These are phyloP conservation scores for Leishmania braziliensis DNA, from an alignment of 208 protist species.

Conservation along the genomic window DNA sequence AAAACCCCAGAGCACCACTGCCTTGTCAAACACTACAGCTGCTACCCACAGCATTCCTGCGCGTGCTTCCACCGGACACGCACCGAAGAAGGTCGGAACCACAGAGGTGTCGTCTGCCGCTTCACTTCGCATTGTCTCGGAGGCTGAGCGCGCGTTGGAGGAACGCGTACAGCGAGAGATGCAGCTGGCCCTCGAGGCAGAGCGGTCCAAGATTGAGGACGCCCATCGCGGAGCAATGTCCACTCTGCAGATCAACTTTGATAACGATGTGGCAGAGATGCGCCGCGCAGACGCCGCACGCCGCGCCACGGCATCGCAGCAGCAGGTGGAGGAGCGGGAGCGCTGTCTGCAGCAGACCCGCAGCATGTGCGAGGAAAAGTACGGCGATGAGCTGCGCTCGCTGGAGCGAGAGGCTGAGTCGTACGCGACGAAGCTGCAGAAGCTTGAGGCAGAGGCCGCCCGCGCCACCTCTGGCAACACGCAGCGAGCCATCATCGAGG, in stretches of 20 bases:
- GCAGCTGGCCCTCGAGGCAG: slow-evolving; percentile 40
- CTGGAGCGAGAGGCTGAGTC: slow-evolving; percentile 40
- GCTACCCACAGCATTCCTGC: neutral
- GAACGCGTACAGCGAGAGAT: slow-evolving; percentile 65
- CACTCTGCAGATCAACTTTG: slow-evolving; percentile 43
- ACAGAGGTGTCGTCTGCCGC: neutral
- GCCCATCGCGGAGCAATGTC: slow-evolving; percentile 40
- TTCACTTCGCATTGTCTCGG: slow-evolving; percentile 59
- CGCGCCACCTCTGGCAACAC: slow-evolving; percentile 32
- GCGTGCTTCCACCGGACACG: too few relatives aligned
- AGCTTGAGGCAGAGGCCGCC: slow-evolving; percentile 33
- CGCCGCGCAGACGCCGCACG: slow-evolving; percentile 34
- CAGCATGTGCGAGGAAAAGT: slow-evolving; percentile 39
- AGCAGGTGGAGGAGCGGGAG: slow-evolving; percentile 23
- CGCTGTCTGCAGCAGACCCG: slow-evolving; percentile 34
- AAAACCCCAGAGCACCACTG: neutral
- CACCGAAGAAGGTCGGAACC: neutral
- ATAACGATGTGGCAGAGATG: slow-evolving; percentile 51
- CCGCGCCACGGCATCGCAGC: slow-evolving; percentile 17
- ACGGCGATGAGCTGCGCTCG: slow-evolving; percentile 42
- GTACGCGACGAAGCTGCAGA: slow-evolving; percentile 33
- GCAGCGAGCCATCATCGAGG: slow-evolving; percentile 28
- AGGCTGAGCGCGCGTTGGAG: slow-evolving; percentile 78
- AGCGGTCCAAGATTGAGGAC: slow-evolving; percentile 47
- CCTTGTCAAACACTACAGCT: neutral